A percentile compares a stretch with the other conserved stretches of the same genome.
Conservation (phyloP, 768 basidiomycete species). For the Dentipellis fragilis region DNA sequence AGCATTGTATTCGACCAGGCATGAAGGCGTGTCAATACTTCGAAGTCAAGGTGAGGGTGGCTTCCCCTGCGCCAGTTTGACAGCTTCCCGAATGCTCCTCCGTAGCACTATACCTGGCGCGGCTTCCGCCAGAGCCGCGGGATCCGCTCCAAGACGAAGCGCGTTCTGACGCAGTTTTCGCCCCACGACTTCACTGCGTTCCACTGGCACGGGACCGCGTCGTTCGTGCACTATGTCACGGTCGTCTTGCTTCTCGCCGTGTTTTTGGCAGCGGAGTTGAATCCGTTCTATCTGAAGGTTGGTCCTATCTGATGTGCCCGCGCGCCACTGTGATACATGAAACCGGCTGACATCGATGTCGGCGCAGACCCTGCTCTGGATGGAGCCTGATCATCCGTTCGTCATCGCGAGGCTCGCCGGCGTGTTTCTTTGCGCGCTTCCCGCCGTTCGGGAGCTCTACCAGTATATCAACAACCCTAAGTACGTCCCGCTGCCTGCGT, state of each 20-base stretch:
- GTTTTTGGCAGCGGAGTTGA: slow-evolving; percentile 78
- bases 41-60: slow-evolving; percentile 45
- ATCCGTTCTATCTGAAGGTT: slow-evolving; percentile 84
- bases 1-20: slow-evolving; percentile 29
- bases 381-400: slow-evolving; percentile 86
- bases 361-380: slow-evolving; percentile 57
- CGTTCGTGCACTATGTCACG: slow-evolving; percentile 61
- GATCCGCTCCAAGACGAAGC: slow-evolving; percentile 66
- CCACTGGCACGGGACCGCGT: slow-evolving; percentile 75
- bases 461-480: slow-evolving; percentile 78
- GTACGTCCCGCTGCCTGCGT: slow-evolving; percentile 25
- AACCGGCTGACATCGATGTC: slow-evolving; percentile 9
- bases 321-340: too few species aligned
- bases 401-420: slow-evolving; percentile 61
- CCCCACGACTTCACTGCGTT: slow-evolving; percentile 85
- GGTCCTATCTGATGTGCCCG: slow-evolving; percentile 1
- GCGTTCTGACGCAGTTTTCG: slow-evolving; percentile 76
- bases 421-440: slow-evolving; percentile 80
- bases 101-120: slow-evolving; percentile 77
- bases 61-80: slow-evolving; percentile 1
- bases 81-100: slow-evolving; percentile 6
- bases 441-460: slow-evolving; percentile 75
- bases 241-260: slow-evolving; percentile 69
- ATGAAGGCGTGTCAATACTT: slow-evolving; percentile 85
- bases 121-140: slow-evolving; percentile 73